Conservation (phyloP, 768 basidiomycete genomes). For the Gelatoporia subvermispora region DNA sequence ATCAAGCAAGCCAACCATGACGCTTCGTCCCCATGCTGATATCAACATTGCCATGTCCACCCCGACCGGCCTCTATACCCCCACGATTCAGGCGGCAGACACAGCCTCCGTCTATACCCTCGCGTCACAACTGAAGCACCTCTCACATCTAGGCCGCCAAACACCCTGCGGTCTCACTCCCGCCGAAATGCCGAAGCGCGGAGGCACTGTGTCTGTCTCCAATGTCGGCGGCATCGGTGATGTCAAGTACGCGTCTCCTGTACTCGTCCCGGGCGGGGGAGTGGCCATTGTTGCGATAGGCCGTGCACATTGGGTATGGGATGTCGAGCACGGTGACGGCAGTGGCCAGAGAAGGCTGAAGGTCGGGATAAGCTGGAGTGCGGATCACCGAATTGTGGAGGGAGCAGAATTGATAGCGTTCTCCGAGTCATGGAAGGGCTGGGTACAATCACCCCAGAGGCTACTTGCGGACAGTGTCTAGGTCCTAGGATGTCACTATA, state of each 20-base stretch:
- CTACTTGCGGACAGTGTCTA: conserved; percentile 48
- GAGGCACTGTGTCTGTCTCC: conserved; percentile 75
- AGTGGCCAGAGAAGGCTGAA: conserved; percentile 50
- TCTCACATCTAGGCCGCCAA: conserved; percentile 63
- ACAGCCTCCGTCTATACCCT: conserved; percentile 53
- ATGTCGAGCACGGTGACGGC: conserved; percentile 49
- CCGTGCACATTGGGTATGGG: conserved; percentile 72
- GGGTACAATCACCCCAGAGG: conserved; percentile 71
- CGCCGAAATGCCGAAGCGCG: conserved; percentile 67
- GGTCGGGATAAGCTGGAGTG: conserved; percentile 74
- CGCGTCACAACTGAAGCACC: conserved; percentile 53
- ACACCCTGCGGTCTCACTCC: conserved; percentile 59
- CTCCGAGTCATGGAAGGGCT: conserved; percentile 78
- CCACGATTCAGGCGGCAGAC: conserved; percentile 57
- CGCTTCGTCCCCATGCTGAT: conserved; percentile 69
- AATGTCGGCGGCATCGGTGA: conserved; percentile 80
- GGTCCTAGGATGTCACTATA: neutral
- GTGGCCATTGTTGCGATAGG: conserved; percentile 84
- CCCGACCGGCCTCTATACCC: conserved; percentile 79
- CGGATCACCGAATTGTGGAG: conserved; percentile 84
- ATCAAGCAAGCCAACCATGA: conserved; percentile 56
- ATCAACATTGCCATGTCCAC: conserved; percentile 76
- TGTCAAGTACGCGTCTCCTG: conserved; percentile 66
- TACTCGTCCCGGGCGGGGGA: conserved; percentile 78
- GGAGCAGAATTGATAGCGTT: conserved; percentile 88